phyloP scores from a whole-genome alignment of 1,284 basidiomycete genomes.

The Chalciporus sp. region DNA sequence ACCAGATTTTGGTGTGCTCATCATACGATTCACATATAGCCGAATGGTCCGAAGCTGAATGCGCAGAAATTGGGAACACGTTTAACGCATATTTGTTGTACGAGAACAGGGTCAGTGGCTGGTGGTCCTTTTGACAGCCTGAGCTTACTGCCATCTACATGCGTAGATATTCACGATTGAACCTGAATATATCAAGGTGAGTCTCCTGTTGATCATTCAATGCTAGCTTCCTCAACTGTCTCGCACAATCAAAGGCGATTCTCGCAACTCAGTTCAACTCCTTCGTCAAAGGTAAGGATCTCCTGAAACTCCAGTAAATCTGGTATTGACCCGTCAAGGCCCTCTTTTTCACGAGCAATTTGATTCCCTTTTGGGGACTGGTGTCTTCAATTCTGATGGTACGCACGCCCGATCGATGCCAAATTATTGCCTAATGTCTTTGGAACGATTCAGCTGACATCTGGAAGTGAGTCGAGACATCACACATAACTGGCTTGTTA shows the following conservation, averaged over 20 bases:
- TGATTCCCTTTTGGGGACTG: conserved; percentile 48
- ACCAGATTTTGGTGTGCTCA: background rate
- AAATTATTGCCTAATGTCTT: background rate
- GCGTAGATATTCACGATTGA: conserved; percentile 38
- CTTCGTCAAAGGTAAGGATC: conserved; percentile 43
- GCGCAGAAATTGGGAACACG: conserved; percentile 32
- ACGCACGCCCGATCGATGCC: conserved; percentile 5
- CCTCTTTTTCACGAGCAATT: conserved; percentile 31
- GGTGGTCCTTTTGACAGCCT: background rate
- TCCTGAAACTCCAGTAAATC: background rate
- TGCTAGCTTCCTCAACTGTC: background rate
- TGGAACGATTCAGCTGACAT: conserved; percentile 41
- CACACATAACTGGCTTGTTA: background rate
- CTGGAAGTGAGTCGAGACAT: conserved; percentile 47
- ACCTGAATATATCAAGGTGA: conserved; percentile 45
- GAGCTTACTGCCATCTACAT: background rate
- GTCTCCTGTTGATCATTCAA: background rate
- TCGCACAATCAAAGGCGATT: conserved; percentile 31
- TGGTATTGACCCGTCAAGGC: conserved; percentile 16
- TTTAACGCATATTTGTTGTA: conserved; percentile 35
- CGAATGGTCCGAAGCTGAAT: conserved; percentile 24
- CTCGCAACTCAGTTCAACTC: conserved; percentile 42
- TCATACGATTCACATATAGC: conserved; percentile 15
- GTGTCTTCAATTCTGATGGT: conserved; percentile 66
- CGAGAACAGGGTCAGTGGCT: conserved; percentile 33